A percentile compares a stretch with the other conserved stretches of the same genome.
phyloP scores from a whole-genome alignment of 108 stramenopile species.

The Nitzschia sp. region DNA sequence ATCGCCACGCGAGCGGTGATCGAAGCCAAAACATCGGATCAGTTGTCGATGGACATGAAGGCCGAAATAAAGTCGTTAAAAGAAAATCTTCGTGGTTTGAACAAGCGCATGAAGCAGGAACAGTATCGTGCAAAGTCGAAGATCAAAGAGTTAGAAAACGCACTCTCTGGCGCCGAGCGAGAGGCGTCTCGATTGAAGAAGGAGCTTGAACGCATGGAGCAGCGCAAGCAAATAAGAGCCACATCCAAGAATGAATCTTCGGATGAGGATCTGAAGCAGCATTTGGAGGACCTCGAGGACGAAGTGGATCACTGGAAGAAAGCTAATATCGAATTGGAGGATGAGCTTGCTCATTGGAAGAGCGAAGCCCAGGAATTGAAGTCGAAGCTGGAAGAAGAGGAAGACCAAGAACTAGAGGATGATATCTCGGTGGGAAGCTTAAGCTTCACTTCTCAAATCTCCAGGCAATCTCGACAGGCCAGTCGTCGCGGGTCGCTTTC shows the following conservation, averaged over 20 bases:
- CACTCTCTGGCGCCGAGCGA: slow-evolving; percentile 9
- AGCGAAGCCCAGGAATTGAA: slow-evolving; percentile 1
- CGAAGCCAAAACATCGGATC: slow-evolving; percentile 10
- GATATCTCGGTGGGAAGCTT: slow-evolving; percentile 23
- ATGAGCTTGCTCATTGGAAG: slow-evolving; percentile 22
- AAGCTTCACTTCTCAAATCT: slow-evolving; percentile 13
- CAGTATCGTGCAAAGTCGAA: not conserved
- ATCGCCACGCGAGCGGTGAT: slow-evolving; percentile 14
- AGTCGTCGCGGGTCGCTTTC: not conserved
- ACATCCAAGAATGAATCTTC: not conserved
- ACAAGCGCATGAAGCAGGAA: slow-evolving; percentile 16
- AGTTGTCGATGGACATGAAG: slow-evolving; percentile 19
- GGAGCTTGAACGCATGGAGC: slow-evolving; percentile 20
- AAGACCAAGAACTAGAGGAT: slow-evolving; percentile 13
- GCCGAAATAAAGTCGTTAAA: slow-evolving; percentile 27
- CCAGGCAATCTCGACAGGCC: not conserved
- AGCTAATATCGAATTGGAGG: slow-evolving; percentile 23
- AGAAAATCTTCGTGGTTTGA: slow-evolving; percentile 3
- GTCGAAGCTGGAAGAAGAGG: slow-evolving; percentile 4
- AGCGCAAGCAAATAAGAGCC: slow-evolving; percentile 2
- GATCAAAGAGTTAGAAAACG: slow-evolving; percentile 23
- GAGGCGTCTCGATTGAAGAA: slow-evolving; percentile 16
- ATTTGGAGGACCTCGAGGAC: slow-evolving; percentile 34
- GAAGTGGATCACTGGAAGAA: slow-evolving; percentile 39
- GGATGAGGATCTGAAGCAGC: slow-evolving; percentile 8